phyloP scores from a whole-genome alignment of 345 rosid genomes.

The Adansonia digitata region DNA sequence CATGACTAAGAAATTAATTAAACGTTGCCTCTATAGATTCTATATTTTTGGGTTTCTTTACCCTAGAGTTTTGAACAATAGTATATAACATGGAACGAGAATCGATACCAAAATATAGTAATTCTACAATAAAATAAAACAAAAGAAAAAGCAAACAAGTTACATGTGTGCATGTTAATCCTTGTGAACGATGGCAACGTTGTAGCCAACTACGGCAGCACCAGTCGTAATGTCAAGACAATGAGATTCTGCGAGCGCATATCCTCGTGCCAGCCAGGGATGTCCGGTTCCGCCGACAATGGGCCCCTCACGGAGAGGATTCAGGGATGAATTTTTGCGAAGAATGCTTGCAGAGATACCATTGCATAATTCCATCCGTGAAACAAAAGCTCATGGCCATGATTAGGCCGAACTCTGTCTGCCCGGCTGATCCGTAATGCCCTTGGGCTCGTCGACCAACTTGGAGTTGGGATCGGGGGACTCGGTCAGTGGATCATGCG shows the following conservation, averaged over 20 bases:
- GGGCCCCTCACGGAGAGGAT: slow-evolving; percentile 50
- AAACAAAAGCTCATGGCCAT: slow-evolving; percentile 55
- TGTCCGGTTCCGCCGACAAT: slow-evolving; percentile 54
- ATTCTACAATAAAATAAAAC: neutral
- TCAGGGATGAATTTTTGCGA: slow-evolving; percentile 37
- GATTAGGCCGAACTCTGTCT: slow-evolving; percentile 36
- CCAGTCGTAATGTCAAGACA: slow-evolving; percentile 41
- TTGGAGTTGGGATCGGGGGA: slow-evolving; percentile 51
- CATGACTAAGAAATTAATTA: no score
- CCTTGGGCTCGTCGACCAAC: slow-evolving; percentile 68
- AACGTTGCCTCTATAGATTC: no score
- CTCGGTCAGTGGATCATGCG: slow-evolving; percentile 53
- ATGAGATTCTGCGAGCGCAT: slow-evolving; percentile 42
- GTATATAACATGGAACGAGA: no score
- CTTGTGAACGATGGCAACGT: slow-evolving; percentile 53
- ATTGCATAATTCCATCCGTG: slow-evolving; percentile 48
- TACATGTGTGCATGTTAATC: neutral
- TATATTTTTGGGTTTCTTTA: no score
- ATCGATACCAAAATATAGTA: neutral
- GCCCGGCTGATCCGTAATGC: slow-evolving; percentile 39
- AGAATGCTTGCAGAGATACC: slow-evolving; percentile 57
- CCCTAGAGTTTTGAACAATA: no score
- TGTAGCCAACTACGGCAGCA: slow-evolving; percentile 56
- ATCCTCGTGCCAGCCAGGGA: slow-evolving; percentile 59
- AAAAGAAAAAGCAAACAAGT: neutral